These are phyloP conservation scores for Alliaria petiolata DNA, from an alignment of 345 rosid species.

Conservation along the genomic window DNA sequence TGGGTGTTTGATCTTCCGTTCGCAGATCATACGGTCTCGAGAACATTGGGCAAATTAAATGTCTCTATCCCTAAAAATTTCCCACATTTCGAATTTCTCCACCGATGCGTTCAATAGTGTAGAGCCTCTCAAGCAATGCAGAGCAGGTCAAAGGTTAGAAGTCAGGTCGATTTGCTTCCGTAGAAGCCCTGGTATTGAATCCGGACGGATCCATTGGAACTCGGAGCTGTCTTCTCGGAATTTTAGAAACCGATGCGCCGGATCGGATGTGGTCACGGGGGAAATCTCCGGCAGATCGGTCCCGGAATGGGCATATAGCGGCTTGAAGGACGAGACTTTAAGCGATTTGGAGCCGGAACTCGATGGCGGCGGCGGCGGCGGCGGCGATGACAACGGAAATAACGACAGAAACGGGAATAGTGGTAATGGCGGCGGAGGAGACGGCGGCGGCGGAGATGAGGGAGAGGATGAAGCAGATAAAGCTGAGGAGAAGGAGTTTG, in stretches of 20 bases:
- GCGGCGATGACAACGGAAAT: constrained; percentile 1
- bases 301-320: constrained; percentile 29
- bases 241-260: constrained; percentile 20
- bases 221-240: constrained; percentile 16
- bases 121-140: constrained; percentile 19
- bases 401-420: constrained; percentile 6
- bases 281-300: constrained; percentile 30
- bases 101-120: constrained; percentile 4
- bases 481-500: constrained; percentile 65
- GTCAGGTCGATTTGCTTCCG: constrained; percentile 15
- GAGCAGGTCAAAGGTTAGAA: not conserved
- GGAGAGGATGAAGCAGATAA: constrained; percentile 44
- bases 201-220: constrained; percentile 20
- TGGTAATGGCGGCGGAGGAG: constrained; percentile 28
- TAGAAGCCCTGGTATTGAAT: not conserved
- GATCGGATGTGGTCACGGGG: constrained; percentile 26
- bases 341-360: constrained; percentile 25
- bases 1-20: not conserved
- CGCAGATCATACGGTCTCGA: not conserved
- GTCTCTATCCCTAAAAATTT: constrained; percentile 18
- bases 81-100: constrained; percentile 18
- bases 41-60: constrained; percentile 3
- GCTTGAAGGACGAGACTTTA: constrained; percentile 22
- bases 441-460: constrained; percentile 37
- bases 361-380: constrained; percentile 6